Evolutionary conservation across 2,329 filamentous ascomycete genomes (phyloP), one percentile per base, ranked within the genome.

Genomic region (Ascocoryne sarcoides): DNA sequence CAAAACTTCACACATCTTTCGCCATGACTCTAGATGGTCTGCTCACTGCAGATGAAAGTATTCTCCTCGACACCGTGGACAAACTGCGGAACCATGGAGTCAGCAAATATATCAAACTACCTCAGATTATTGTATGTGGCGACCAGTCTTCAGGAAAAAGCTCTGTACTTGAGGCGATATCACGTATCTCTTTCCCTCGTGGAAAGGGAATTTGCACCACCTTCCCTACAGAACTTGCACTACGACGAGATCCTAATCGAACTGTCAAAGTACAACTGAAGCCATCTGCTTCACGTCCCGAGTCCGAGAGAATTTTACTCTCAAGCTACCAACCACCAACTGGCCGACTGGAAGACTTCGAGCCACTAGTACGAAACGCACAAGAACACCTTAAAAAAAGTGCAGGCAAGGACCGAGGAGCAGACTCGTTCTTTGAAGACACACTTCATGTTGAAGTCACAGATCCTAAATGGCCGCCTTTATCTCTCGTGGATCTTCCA

Each of bases 61-160:
- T 26, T 26, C 65, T 78, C 23, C 62, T 78, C 35, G 70, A 79
- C 44, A 67, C 74, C 42, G 67, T 76, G 40, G 70, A 75, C 49
- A 69, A 67, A 40, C 66, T 76, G n/a, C 69, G 69, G 26, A 38
- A 36, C 30, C 37, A 39, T 17, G 47, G 45, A 3, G 35, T 49
- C 19, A 39, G 42, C 29, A 44, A 52, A 3, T 48, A 43, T 28
- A 37, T 44, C 31, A 41, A 43, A 54, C 64, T 70, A 54, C 56
- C 65, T 43, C 62, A 73, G 59, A 55, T 71, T 59, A 60, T 64
- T n/a, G 61, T 63, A 12, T 55, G 59, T 12, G 63, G 64, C 5
- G 63, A 65, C 37, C 62, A 66, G 39, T 65, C 60, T 0, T 58
- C 55, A 29, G 63, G 64, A 2, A 62, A 56, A 53, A 58, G 45